Evolutionary conservation across 768 basidiomycete genomes (phyloP).

Genomic region (Mycena venus): DNA sequence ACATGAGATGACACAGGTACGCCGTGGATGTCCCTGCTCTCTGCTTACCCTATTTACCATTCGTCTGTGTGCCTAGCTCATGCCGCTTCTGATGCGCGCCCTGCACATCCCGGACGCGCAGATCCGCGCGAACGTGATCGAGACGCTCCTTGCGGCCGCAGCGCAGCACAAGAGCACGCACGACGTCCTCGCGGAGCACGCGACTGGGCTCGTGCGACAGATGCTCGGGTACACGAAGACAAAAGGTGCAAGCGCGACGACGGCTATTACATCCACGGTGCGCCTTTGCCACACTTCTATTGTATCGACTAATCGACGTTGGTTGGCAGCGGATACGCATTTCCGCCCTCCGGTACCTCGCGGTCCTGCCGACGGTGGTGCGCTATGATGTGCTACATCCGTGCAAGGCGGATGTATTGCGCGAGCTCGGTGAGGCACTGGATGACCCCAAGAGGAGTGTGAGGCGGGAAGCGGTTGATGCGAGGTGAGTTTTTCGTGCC

Average conservation of each 20-base stretch:
- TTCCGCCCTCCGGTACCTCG: conserved; percentile 82
- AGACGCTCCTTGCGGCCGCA: conserved; percentile 80
- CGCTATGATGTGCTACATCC: conserved; percentile 90
- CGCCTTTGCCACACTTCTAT: conserved; percentile 34
- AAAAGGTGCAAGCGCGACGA: too few relatives aligned
- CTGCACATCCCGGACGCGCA: conserved; percentile 81
- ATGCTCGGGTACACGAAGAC: conserved; percentile 73
- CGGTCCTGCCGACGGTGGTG: conserved; percentile 78
- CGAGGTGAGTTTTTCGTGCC: conserved; percentile 54
- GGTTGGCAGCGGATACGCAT: conserved; percentile 76
- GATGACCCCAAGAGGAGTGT: conserved; percentile 93
- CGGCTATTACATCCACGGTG: conserved; percentile 50
- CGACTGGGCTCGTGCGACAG: conserved; percentile 73
- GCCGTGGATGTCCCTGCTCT: background rate
- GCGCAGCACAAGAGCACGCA: conserved; percentile 49
- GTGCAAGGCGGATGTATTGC: conserved; percentile 78
- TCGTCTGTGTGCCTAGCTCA: conserved; percentile 75
- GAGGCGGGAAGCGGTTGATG: conserved; percentile 90
- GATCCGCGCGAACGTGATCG: conserved; percentile 85
- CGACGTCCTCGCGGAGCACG: conserved; percentile 74
- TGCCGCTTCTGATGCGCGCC: conserved; percentile 90
- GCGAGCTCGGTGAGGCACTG: conserved; percentile 78
- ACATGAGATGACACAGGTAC: conserved; percentile 67
- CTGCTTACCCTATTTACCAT: background rate
- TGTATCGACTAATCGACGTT: background rate